phyloP scores from a whole-genome alignment of 768 basidiomycete species.

The Termitomyces heimii region DNA sequence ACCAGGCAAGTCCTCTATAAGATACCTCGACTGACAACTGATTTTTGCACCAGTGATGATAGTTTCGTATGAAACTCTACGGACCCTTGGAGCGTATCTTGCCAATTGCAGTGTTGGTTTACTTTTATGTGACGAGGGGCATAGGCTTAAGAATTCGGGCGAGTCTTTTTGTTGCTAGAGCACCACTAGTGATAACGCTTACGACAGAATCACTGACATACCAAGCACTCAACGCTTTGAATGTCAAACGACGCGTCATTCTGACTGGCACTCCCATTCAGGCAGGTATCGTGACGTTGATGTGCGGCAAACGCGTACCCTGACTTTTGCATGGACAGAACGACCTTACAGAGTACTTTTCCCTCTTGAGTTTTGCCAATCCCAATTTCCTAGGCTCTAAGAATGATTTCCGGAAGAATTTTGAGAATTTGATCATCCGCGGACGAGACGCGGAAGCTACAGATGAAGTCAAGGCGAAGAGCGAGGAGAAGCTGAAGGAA shows the following conservation, averaged over 20 bases:
- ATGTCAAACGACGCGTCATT: conserved; percentile 89
- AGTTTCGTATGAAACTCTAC: conserved; percentile 94
- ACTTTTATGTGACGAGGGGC: conserved; percentile 95
- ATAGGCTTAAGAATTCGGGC: conserved; percentile 95
- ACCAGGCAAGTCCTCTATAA: conserved; percentile 52
- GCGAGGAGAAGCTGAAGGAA: conserved; percentile 89
- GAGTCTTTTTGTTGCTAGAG: conserved; percentile 1
- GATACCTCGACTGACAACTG: neutral
- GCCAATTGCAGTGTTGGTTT: conserved; percentile 81
- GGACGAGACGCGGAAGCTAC: conserved; percentile 88
- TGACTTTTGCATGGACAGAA: conserved; percentile 45
- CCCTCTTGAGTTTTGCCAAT: conserved; percentile 88
- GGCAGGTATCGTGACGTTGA: conserved; percentile 30
- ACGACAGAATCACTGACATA: conserved; percentile 78
- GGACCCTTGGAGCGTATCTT: conserved; percentile 72
- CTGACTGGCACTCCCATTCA: conserved; percentile 93
- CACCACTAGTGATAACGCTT: neutral
- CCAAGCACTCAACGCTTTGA: conserved; percentile 71
- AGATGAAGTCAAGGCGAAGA: conserved; percentile 67
- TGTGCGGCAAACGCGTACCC: neutral
- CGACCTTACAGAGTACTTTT: conserved; percentile 92
- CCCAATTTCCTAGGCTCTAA: conserved; percentile 85
- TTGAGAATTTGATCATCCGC: conserved; percentile 85
- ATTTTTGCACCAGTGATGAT: conserved; percentile 78
- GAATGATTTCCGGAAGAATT: conserved; percentile 92